Percentiles rank a stretch among this genome's conserved stretches.
Conservation (phyloP, 176 grass and related monocot genomes). For the Paspalum notatum region DNA sequence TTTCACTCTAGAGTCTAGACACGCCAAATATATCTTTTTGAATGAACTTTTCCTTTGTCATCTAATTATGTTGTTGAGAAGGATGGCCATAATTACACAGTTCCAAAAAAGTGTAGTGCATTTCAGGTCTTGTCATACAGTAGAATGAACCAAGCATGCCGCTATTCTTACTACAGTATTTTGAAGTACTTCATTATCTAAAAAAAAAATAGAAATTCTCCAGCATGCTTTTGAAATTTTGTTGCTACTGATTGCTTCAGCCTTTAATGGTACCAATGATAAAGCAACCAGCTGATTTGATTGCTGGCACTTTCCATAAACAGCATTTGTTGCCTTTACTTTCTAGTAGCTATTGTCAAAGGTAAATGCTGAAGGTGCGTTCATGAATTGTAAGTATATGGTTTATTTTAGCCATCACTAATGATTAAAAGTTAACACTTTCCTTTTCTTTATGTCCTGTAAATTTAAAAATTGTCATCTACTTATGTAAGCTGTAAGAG, state of each 20-base stretch:
- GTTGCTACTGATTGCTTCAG: background rate
- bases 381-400: too few relatives aligned
- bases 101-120: background rate
- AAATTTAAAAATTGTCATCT: background rate
- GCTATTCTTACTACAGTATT: background rate
- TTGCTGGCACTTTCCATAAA: background rate
- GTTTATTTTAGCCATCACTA: background rate
- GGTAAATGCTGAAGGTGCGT: background rate
- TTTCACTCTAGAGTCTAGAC: background rate
- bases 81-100: too few relatives aligned
- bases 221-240: too few relatives aligned
- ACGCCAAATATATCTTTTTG: slow-evolving; percentile 12
- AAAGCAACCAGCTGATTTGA: slow-evolving; percentile 23
- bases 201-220: too few relatives aligned
- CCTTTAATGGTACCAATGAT: slow-evolving; percentile 22
- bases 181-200: background rate
- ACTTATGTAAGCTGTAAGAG: background rate
- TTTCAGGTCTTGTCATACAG: slow-evolving; percentile 12
- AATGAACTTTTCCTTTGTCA: background rate
- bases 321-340: slow-evolving; percentile 13
- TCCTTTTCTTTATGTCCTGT: background rate
- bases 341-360: background rate
- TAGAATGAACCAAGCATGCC: background rate
- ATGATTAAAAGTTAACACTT: too few relatives aligned
- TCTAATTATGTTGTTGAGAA: slow-evolving; percentile 21